Percentiles rank a stretch among this genome's conserved stretches.
phyloP scores from a whole-genome alignment of 805 yeast species.

The Starmerella davenportii region DNA sequence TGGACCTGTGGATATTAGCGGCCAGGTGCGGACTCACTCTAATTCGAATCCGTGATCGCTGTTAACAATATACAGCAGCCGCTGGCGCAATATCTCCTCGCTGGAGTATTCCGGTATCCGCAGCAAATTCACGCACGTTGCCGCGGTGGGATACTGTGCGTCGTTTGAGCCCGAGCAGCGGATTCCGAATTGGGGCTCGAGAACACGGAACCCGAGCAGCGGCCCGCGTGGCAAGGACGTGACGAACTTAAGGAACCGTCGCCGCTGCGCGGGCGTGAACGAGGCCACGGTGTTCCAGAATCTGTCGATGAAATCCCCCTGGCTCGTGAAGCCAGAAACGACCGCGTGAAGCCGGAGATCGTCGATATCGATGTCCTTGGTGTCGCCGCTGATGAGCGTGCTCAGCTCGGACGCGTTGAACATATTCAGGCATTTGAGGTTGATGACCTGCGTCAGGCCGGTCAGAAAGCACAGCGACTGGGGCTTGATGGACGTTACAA shows the following conservation, averaged over 20 bases:
- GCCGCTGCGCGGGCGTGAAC: slow-evolving; percentile 34
- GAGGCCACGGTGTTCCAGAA: slow-evolving; percentile 65
- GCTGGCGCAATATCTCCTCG: slow-evolving; percentile 37
- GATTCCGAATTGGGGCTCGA: slow-evolving; percentile 67
- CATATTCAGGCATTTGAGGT: slow-evolving; percentile 61
- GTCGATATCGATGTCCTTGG: slow-evolving; percentile 44
- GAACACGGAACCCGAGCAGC: slow-evolving; percentile 58
- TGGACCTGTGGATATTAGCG: no score
- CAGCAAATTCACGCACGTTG: slow-evolving; percentile 80
- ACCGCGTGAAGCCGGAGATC: slow-evolving; percentile 50
- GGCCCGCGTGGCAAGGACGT: slow-evolving; percentile 90
- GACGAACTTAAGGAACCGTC: slow-evolving; percentile 62
- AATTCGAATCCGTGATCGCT: slow-evolving; percentile 80
- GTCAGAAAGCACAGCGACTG: slow-evolving; percentile 46
- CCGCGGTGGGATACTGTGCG: slow-evolving; percentile 63
- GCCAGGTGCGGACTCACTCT: slow-evolving; percentile 2
- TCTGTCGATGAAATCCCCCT: slow-evolving; percentile 25
- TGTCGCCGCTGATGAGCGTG: slow-evolving; percentile 66
- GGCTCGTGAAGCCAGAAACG: slow-evolving; percentile 44
- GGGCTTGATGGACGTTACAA: slow-evolving; percentile 41
- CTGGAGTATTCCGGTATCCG: slow-evolving; percentile 69
- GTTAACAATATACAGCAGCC: slow-evolving; percentile 60
- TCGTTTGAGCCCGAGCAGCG: slow-evolving; percentile 34
- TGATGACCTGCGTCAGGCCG: slow-evolving; percentile 54
- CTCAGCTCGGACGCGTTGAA: slow-evolving; percentile 75